phyloP scores from a whole-genome alignment of 495 filamentous ascomycete species.

The Umbilicaria muhlenbergii region DNA sequence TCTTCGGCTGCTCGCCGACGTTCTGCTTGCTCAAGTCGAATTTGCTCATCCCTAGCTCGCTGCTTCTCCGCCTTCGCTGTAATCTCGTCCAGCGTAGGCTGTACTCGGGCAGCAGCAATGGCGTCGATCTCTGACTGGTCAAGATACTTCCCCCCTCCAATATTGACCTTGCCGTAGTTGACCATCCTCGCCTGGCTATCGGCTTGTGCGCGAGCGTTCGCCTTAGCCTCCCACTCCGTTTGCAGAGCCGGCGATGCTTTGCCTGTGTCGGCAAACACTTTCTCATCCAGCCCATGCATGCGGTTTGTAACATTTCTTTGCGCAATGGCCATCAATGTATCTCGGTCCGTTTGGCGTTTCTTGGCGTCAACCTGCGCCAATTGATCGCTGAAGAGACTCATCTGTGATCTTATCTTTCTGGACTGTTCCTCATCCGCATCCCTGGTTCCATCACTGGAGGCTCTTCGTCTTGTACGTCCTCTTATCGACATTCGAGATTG shows the following conservation, averaged over 20 bases:
- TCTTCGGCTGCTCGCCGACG: slow-evolving; percentile 31
- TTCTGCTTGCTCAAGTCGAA: slow-evolving; percentile 37
- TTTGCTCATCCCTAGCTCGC: slow-evolving; percentile 41
- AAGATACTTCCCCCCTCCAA: slow-evolving; percentile 70
- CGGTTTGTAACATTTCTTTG: slow-evolving; percentile 69
- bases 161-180: slow-evolving; percentile 50
- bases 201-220: slow-evolving; percentile 47
- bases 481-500: slow-evolving; percentile 39
- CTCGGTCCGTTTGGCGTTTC: slow-evolving; percentile 58
- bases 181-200: slow-evolving; percentile 39
- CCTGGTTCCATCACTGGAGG: slow-evolving; percentile 49
- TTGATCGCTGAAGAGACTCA: slow-evolving; percentile 56
- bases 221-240: slow-evolving; percentile 67
- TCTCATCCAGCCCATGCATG: slow-evolving; percentile 65
- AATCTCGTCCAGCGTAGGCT: slow-evolving; percentile 85
- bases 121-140: slow-evolving; percentile 65
- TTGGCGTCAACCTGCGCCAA: slow-evolving; percentile 55
- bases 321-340: slow-evolving; percentile 59
- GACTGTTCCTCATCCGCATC: slow-evolving; percentile 53
- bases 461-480: slow-evolving; percentile 41
- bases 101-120: slow-evolving; percentile 65
- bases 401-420: slow-evolving; percentile 60
- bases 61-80: slow-evolving; percentile 56
- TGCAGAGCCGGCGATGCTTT: slow-evolving; percentile 52
- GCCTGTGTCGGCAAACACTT: slow-evolving; percentile 59